These are phyloP conservation scores for Verticillium tricorpus DNA, from an alignment of 2,329 filamentous ascomycete species.

Conservation along the genomic window DNA sequence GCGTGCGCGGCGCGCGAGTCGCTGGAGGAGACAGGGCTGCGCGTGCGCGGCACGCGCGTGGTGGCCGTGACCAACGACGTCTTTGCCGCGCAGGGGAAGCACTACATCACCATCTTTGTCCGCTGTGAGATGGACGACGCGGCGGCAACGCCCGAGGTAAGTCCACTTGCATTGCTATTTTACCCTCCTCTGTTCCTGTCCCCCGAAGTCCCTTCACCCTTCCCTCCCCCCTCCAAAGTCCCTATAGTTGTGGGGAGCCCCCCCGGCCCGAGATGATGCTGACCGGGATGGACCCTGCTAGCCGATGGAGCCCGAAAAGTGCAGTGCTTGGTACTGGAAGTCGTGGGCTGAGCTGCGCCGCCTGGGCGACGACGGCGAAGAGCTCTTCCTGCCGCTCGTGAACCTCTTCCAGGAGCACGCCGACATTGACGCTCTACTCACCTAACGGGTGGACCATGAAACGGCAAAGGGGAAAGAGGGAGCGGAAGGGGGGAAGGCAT, in stretches of 20 bases:
- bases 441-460: conserved; percentile 6
- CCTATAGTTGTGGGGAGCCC: too few species aligned
- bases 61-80: conserved; percentile 63
- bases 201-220: too few species aligned
- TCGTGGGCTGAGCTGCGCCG: conserved; percentile 36
- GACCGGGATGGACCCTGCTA: not conserved
- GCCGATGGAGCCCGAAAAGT: conserved; percentile 46
- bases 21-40: conserved; percentile 65
- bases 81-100: conserved; percentile 55
- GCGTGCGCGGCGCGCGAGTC: conserved; percentile 63
- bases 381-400: conserved; percentile 27
- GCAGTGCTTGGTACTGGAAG: conserved; percentile 45
- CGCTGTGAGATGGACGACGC: conserved; percentile 44
- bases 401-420: conserved; percentile 21
- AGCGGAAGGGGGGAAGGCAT: not conserved
- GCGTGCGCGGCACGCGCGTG: conserved; percentile 46
- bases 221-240: too few species aligned
- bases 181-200: not conserved
- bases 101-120: conserved; percentile 74
- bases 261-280: not conserved
- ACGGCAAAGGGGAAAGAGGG: not conserved
- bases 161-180: conserved; percentile 21
- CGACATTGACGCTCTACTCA: conserved; percentile 15
- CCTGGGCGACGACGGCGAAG: conserved; percentile 8
- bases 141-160: conserved; percentile 47